Percentiles rank a stretch among this genome's conserved stretches.
phyloP scores from a whole-genome alignment of 1,284 basidiomycete genomes.

The Trichosporon asahii region DNA sequence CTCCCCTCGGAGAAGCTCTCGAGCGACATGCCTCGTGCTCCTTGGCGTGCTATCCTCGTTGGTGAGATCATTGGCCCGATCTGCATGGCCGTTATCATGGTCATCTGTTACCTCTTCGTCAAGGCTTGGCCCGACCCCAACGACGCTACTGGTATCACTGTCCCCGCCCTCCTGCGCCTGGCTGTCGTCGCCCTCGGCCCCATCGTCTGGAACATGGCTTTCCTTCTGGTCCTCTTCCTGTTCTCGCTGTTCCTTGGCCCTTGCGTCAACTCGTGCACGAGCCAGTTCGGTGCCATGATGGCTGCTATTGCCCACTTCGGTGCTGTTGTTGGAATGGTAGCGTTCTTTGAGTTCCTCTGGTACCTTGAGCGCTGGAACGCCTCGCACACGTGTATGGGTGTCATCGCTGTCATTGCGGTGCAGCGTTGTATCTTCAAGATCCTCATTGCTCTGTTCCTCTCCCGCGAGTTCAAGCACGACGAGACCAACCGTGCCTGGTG shows the following conservation, averaged over 20 bases:
- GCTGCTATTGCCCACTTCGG: conserved; percentile 79
- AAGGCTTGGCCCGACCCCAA: conserved; percentile 59
- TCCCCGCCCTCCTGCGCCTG: conserved; percentile 80
- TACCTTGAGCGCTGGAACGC: conserved; percentile 90
- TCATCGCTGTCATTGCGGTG: conserved; percentile 79
- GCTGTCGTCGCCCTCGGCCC: conserved; percentile 90
- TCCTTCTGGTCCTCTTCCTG: conserved; percentile 82
- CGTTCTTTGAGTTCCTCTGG: conserved; percentile 93
- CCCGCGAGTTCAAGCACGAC: conserved; percentile 95
- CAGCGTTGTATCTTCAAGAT: conserved; percentile 89
- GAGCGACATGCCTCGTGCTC: conserved; percentile 82
- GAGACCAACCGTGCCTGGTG: conserved; percentile 97
- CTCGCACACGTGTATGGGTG: conserved; percentile 82
- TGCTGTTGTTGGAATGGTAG: conserved; percentile 76
- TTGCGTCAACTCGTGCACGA: conserved; percentile 70
- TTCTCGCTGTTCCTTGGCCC: conserved; percentile 89
- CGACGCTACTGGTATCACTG: conserved; percentile 49
- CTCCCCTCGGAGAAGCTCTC: conserved; percentile 92
- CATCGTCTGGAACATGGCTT: conserved; percentile 89
- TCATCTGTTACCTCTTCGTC: conserved; percentile 76
- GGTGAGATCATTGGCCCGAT: conserved; percentile 84
- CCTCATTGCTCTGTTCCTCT: conserved; percentile 83
- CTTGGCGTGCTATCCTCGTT: conserved; percentile 81
- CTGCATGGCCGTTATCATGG: conserved; percentile 75
- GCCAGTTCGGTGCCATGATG: conserved; percentile 83